Base-by-base conservation (phyloP, 225 moss, liverwort and hornwort species). In the Neckera pumila region DNA sequence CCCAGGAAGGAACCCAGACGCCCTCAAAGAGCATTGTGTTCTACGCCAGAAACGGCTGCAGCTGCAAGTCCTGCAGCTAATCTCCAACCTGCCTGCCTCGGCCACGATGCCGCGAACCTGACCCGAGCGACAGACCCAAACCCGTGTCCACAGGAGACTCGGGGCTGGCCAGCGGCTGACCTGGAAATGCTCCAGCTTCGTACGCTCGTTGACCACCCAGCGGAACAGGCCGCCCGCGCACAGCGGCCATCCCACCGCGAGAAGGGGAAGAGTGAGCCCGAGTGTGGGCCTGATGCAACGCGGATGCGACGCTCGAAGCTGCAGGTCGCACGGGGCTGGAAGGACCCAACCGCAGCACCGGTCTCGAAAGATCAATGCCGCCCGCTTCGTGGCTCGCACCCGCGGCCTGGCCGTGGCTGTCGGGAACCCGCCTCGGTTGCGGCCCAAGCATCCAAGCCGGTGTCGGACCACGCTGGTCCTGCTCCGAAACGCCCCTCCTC, bases 71-170 rank as follows among this genome's bases (percentile, higher is more conserved):
- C 16, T 62, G 63, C 65, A 65, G 61, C 87, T 83, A 86, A 73
- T 80, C 91, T 79, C 62, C 76, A 47, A 58, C 89, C 90, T 28
- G 89, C 83, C 67, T 64, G 84, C 61, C 83, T 90, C 87, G 63
- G 82, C n/a, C 88, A 25, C 75, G 64, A 31, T 34, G 63, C 75
- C 86, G 91, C 72, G 81, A 67, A 54, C 90, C 86, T 3, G 90
- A 57, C 45, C 94, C 94, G 47, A 92, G 81, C 25, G 92, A 91
- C 83, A 94, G 88, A 86, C 90, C 94, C 90, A 93, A 82, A 14
- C 92, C 92, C 89, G 92, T 88, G 86, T 89, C 90, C 80, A 90
- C 88, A 4, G 86, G 67, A 53, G 89, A 89, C 86, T 93, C 91
- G 61, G 91, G 81, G 26, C 85, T 86, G 58, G 80, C 49, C 76